These are phyloP conservation scores for Nasturtium officinale DNA, from an alignment of 345 rosid species.

Conservation along the genomic window DNA sequence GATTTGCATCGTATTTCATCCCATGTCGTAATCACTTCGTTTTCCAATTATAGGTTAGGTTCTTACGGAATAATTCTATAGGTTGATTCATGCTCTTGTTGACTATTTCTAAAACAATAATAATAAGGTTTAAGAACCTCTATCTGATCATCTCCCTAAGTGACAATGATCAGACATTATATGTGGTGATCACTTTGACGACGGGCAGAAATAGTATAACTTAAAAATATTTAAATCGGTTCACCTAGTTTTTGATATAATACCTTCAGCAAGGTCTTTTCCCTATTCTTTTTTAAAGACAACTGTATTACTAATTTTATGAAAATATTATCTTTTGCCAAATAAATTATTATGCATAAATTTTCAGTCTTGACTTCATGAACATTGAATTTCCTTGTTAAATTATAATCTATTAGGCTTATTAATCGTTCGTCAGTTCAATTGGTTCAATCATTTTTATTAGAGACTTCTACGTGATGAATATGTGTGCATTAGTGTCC, in stretches of 20 bases:
- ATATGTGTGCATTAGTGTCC: too few species aligned
- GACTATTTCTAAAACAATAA: not conserved
- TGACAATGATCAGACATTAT: slow-evolving; percentile 4
- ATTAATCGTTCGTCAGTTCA: not conserved
- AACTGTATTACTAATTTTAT: not conserved
- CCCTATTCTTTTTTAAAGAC: not conserved
- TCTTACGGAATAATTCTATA: slow-evolving; percentile 17
- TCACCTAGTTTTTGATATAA: slow-evolving; percentile 1
- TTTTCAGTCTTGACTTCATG: not conserved
- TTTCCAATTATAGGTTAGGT: slow-evolving; percentile 21
- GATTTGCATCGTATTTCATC: slow-evolving; percentile 32
- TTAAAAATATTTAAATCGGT: not conserved
- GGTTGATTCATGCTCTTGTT: slow-evolving; percentile 19
- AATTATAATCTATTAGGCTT: not conserved
- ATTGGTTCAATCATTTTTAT: not conserved
- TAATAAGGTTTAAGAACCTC: not conserved
- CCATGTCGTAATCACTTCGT: slow-evolving; percentile 40
- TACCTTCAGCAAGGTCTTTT: slow-evolving; percentile 2
- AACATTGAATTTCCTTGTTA: not conserved
- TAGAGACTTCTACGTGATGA: too few species aligned
- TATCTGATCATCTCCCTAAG: slow-evolving; percentile 13
- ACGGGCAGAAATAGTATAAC: not conserved
- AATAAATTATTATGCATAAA: not conserved
- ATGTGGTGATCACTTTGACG: slow-evolving; percentile 7
- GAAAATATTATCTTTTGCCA: not conserved